phyloP scores from a whole-genome alignment of 179 eudicot genomes.

The Nepenthes alata region DNA sequence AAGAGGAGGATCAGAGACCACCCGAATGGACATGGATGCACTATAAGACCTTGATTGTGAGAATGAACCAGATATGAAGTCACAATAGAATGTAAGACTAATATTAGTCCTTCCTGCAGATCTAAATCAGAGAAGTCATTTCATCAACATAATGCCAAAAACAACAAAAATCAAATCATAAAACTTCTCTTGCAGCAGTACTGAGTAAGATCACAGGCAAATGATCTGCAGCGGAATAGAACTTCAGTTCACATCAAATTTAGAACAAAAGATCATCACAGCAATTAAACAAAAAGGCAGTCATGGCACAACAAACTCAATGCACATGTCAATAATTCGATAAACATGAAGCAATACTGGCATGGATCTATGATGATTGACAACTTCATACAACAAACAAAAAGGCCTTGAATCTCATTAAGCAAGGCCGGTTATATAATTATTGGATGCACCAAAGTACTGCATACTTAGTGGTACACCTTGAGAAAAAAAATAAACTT shows the following conservation, averaged over 20 bases:
- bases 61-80: slow-evolving; percentile 36
- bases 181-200: neutral
- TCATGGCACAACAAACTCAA: neutral
- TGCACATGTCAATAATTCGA: no score
- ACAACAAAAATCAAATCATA: neutral
- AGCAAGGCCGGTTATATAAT: no score
- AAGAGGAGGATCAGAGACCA: slow-evolving; percentile 74
- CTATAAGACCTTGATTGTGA: slow-evolving; percentile 42
- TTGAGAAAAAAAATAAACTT: no score
- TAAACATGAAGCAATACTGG: no score
- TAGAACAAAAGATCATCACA: neutral
- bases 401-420: no score
- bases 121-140: slow-evolving; percentile 17
- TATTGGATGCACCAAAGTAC: no score
- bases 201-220: neutral
- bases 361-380: no score
- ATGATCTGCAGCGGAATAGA: neutral
- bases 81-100: slow-evolving; percentile 64
- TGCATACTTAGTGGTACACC: no score
- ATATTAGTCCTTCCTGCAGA: slow-evolving; percentile 59
- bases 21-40: slow-evolving; percentile 47
- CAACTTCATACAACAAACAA: no score
- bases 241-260: neutral
- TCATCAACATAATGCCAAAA: neutral
- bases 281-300: neutral